These are phyloP conservation scores for Hysterium pulicare DNA, from an alignment of 2,329 filamentous ascomycete genomes.

Conservation along the genomic window DNA sequence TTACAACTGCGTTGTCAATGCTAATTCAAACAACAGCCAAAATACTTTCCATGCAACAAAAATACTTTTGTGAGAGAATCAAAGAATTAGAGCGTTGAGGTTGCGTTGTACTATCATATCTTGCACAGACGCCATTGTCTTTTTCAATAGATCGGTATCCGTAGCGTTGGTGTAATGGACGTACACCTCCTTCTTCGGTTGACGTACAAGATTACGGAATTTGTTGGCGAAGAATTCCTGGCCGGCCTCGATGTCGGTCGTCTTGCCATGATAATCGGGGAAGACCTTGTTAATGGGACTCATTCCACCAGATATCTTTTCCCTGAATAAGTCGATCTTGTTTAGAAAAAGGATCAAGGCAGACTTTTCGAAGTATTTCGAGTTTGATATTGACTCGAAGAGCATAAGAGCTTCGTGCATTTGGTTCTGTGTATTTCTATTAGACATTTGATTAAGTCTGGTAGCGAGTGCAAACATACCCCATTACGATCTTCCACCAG, in stretches of 20 bases:
- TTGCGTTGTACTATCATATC: slow-evolving; percentile 55
- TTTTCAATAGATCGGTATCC: slow-evolving; percentile 55
- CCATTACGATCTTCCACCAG: slow-evolving; percentile 95
- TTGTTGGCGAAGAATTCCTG: slow-evolving; percentile 51
- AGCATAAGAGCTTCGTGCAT: slow-evolving; percentile 55
- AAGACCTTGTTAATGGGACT: slow-evolving; percentile 49
- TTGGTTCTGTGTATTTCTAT: slow-evolving; percentile 44
- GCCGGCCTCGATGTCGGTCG: slow-evolving; percentile 46
- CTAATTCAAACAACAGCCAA: too few species aligned
- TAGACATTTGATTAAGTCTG: too few species aligned
- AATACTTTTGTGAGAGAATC: slow-evolving; percentile 17
- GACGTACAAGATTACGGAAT: slow-evolving; percentile 49
- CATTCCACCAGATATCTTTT: slow-evolving; percentile 46
- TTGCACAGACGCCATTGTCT: slow-evolving; percentile 52
- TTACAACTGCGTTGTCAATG: too few species aligned
- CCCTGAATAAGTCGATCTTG: slow-evolving; percentile 52
- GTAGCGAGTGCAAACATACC: slow-evolving; percentile 61
- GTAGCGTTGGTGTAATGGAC: slow-evolving; percentile 53
- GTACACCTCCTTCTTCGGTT: slow-evolving; percentile 51
- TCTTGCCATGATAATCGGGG: slow-evolving; percentile 46
- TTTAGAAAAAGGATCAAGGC: slow-evolving; percentile 53
- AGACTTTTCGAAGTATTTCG: slow-evolving; percentile 51
- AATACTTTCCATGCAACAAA: slow-evolving; percentile 2
- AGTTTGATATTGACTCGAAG: slow-evolving; percentile 53
- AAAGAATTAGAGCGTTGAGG: slow-evolving; percentile 48